phyloP scores from a whole-genome alignment of 129 eudicot genomes.

The Arctium lappa region DNA sequence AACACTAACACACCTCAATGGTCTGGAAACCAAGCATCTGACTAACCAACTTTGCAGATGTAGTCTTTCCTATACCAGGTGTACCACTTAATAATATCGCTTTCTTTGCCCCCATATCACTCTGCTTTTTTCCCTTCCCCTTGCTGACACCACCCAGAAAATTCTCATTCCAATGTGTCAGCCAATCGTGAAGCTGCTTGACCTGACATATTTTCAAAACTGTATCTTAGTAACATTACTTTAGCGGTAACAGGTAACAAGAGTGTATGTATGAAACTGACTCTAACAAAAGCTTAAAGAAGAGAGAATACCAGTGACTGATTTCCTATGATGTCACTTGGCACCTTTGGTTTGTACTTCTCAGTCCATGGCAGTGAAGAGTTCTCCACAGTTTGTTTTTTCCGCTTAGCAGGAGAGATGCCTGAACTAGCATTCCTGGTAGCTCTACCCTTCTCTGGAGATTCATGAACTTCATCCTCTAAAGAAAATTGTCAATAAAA shows the following conservation, averaged over 20 bases:
- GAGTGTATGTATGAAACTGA: background rate
- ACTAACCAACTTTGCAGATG: slow-evolving; percentile 88
- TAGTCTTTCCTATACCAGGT: slow-evolving; percentile 97
- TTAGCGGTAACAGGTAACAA: background rate
- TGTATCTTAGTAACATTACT: background rate
- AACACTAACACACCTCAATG: slow-evolving; percentile 57
- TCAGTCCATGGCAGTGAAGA: slow-evolving; percentile 83
- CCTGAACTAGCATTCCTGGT: slow-evolving; percentile 29
- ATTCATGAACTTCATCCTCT: slow-evolving; percentile 43
- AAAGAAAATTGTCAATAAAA: slow-evolving; percentile 4
- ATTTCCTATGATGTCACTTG: slow-evolving; percentile 78
- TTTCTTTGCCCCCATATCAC: slow-evolving; percentile 66
- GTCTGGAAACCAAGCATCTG: slow-evolving; percentile 87
- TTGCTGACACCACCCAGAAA: slow-evolving; percentile 49
- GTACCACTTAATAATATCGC: slow-evolving; percentile 82
- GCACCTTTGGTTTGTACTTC: slow-evolving; percentile 77
- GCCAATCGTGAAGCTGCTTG: slow-evolving; percentile 86
- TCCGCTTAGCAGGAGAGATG: slow-evolving; percentile 43
- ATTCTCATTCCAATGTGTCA: slow-evolving; percentile 63
- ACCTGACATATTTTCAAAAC: slow-evolving; percentile 43
- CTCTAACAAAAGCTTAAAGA: background rate
- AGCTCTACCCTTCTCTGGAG: slow-evolving; percentile 33
- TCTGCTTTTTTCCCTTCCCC: slow-evolving; percentile 75
- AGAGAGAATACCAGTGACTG: slow-evolving; percentile 57
- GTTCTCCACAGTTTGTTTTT: slow-evolving; percentile 25